Evolutionary conservation across 768 basidiomycete genomes (phyloP).

Genomic region (Hericium alpestre): DNA sequence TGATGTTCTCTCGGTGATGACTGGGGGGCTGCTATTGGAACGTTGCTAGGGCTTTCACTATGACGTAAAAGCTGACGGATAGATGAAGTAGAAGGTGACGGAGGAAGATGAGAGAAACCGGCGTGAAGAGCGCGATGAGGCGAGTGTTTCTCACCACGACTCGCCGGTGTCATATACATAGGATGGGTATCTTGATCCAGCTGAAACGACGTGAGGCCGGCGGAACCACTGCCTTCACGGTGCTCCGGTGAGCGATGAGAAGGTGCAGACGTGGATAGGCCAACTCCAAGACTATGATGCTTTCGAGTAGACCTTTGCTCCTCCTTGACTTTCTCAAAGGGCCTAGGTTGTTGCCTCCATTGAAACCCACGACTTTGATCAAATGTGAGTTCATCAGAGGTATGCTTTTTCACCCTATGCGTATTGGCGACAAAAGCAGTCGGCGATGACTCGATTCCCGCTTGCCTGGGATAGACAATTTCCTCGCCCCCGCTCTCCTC

Average conservation of each 20-base stretch:
- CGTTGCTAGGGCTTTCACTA: constrained; percentile 25
- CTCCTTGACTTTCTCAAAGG: constrained; percentile 31
- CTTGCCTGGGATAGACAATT: constrained; percentile 74
- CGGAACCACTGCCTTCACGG: constrained; percentile 21
- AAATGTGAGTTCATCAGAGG: constrained; percentile 23
- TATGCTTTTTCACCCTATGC: constrained; percentile 19
- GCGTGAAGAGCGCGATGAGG: constrained; percentile 55
- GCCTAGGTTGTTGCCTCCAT: constrained; percentile 7
- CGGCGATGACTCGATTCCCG: constrained; percentile 13
- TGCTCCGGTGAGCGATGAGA: constrained; percentile 40
- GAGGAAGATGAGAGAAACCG: constrained; percentile 84
- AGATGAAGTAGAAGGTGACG: constrained; percentile 83
- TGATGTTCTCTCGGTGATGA: constrained; percentile 32
- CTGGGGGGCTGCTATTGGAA: constrained; percentile 26
- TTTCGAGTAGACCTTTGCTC: constrained; percentile 9
- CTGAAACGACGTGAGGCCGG: constrained; percentile 5
- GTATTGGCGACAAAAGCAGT: constrained; percentile 9
- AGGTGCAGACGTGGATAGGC: constrained; percentile 18
- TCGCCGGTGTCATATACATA: constrained; percentile 33
- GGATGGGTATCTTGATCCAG: too few relatives aligned
- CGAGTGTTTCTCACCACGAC: constrained; percentile 35
- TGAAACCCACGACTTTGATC: constrained; percentile 17
- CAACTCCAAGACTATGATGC: constrained; percentile 13
- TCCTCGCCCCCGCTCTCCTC: constrained; percentile 88
- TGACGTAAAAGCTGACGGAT: constrained; percentile 75